A percentile compares a stretch with the other conserved stretches of the same genome.
These are phyloP conservation scores for Alternaria hordeiaustralica DNA, from an alignment of 2,329 filamentous ascomycete genomes.

Conservation along the genomic window DNA sequence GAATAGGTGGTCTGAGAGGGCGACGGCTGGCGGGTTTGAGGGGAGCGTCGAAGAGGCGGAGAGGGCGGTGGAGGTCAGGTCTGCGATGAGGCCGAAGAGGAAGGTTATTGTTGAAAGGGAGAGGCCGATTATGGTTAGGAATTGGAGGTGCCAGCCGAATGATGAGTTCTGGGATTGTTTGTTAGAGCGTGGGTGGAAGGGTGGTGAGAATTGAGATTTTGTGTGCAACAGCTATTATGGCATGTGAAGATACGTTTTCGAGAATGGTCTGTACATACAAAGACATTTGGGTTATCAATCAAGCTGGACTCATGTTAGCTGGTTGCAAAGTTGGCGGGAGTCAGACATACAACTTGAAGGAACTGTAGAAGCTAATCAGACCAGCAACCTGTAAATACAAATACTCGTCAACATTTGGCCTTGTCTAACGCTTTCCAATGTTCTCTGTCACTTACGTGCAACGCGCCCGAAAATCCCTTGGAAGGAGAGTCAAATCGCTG, in stretches of 20 bases:
- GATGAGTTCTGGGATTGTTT: constrained; percentile 54
- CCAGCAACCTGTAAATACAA: constrained; percentile 39
- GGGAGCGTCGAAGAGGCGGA: constrained; percentile 30
- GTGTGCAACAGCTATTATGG: background rate
- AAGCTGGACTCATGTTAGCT: constrained; percentile 28
- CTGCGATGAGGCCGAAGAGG: constrained; percentile 66
- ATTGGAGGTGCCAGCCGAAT: constrained; percentile 74
- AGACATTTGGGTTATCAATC: constrained; percentile 37
- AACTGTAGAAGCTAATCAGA: constrained; percentile 54
- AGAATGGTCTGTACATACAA: constrained; percentile 19
- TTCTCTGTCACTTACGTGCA: constrained; percentile 57
- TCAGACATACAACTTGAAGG: constrained; percentile 49
- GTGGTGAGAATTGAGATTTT: background rate
- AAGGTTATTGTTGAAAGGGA: constrained; percentile 68
- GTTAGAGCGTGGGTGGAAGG: constrained; percentile 9
- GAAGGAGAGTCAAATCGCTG: constrained; percentile 72
- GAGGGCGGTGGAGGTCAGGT: constrained; percentile 52
- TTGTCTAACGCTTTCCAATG: background rate
- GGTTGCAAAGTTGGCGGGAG: background rate
- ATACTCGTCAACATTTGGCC: background rate
- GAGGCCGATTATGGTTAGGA: constrained; percentile 76
- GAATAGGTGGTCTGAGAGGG: constrained; percentile 62
- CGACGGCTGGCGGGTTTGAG: background rate
- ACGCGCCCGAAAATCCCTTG: constrained; percentile 64
- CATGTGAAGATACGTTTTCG: background rate